Base-by-base conservation (phyloP, 805 yeast genomes). In the Teunomyces atbi region DNA sequence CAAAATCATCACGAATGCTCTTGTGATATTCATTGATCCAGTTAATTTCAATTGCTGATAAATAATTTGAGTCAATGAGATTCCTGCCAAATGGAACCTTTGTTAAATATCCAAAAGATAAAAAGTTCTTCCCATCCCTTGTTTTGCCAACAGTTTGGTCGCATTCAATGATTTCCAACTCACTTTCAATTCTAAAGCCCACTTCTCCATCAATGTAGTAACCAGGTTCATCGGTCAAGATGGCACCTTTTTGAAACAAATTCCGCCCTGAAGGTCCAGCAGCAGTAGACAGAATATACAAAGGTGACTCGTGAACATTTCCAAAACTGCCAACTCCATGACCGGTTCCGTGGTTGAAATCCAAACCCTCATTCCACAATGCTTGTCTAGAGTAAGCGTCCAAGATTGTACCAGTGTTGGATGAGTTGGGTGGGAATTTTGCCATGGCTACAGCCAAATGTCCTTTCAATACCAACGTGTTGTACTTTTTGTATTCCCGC, bases 261-360 rank as follows among this genome's bases (percentile, higher is more conserved):
- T 61, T 59, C 11, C 73, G 72, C 45, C 74, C 66, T 41, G 78
- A 63, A 5, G 89, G 82, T 37, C 76, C 77, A 7, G 78, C 71
- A 28, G 72, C 67, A 20, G 78, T 67, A 12, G 76, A 69, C 48
- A 86, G 88, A 49, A 94, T 82, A 12, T 91, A 96, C 45, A 92
- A 77, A 1, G 98, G 98, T 0, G 95, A 94, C 60, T 95, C 97
- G 63, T 94, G 99, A 13, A 94, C 98, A 62, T 86, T 85, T 39
- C 95, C 80, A 61, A 77, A 92, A 16, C 91, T 77, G 2, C 97
- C 98, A n/a, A 94, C 86, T 4, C 99, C 99, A 65, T 94, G 99
- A 1, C 98, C 97, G 0, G 98, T 89, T 7, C 99, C 98, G 65
- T 94, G 99, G 52, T 84, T 80, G 62, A 87, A 94, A 62, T 88